Evolutionary conservation across 2,329 filamentous ascomycete genomes (phyloP), one percentile per base, ranked within the genome.

Genomic region (Pseudovirgaria hyperparasitica): DNA sequence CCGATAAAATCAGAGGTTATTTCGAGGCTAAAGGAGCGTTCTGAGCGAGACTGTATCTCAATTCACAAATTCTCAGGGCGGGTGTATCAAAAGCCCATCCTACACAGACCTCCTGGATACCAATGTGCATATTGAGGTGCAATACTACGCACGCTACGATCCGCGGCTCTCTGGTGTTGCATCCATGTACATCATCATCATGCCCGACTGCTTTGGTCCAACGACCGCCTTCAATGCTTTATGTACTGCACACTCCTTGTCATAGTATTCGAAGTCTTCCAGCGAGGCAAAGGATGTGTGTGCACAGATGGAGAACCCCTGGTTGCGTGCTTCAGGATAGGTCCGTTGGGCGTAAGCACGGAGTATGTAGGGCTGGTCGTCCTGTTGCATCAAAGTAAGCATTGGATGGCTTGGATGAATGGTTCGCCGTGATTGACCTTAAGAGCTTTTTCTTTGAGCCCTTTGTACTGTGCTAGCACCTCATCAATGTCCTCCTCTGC

Each of bases 251-350:
- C 68, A 72, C 25, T 64, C 59, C 7, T 60, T 57, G 46, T 82
- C 76, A 48, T 80, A 82, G 55, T 68, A 82, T 39, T 69, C 61
- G 68, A 82, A 72, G 47, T 82, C 77, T 9, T 74, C 74, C 29
- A 72, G 42, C 32, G 55, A 73, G 23, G 65, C 63, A 44, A 82
- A 82, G 24, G 69, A 66, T 21, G 67, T 72, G 47, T 72, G 67
- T 25, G 67, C 68, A 10, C 70, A 62, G 28, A 82, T 42, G 6
- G 72, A 81, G 57, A 65, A 81, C 22, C 76, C 77, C 48, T 76
- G 67, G 38, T 62, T 64, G 16, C 75, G 69, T 11, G 65, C 57
- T 40, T 79, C 72, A 6, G 65, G 58, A 35, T 70, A 54, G 6
- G 67, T 62, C 13, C 57, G 50, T 17, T 67, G 67, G 9, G 67